A percentile compares a stretch with the other conserved stretches of the same genome.
These are phyloP conservation scores for Calonectria pseudoturangicola DNA, from an alignment of 2,329 filamentous ascomycete species.

Conservation along the genomic window DNA sequence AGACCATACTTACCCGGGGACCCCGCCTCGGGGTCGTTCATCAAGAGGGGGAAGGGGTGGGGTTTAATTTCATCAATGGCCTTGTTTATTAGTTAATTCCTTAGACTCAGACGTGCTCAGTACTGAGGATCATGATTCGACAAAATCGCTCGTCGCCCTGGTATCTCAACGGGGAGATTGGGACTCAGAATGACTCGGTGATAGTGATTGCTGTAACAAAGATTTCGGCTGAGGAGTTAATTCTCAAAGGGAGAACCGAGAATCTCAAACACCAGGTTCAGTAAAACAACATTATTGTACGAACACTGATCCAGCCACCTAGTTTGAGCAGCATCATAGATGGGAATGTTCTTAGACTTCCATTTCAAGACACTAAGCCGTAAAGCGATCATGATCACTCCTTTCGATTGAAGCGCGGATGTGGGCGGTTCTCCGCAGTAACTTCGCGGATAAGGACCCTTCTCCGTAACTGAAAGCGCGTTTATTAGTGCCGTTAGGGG, in stretches of 20 bases:
- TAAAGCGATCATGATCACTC: too few species aligned
- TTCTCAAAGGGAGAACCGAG: not conserved
- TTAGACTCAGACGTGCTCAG: too few species aligned
- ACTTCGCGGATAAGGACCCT: not conserved
- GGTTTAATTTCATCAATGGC: not conserved
- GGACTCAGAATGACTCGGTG: too few species aligned
- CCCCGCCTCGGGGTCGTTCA: not conserved
- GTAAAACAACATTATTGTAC: not conserved
- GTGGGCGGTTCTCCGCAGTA: too few species aligned
- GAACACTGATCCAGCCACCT: not conserved
- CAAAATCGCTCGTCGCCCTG: too few species aligned
- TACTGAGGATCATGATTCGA: too few species aligned
- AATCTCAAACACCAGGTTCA: not conserved
- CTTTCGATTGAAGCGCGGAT: too few species aligned
- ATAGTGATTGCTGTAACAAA: not conserved
- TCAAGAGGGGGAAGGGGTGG: too few species aligned
- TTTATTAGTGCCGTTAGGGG: not conserved
- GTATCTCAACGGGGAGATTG: too few species aligned
- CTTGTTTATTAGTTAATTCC: not conserved
- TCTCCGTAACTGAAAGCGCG: not conserved
- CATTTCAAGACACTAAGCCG: not conserved
- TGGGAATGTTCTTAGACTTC: not conserved
- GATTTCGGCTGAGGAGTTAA: not conserved
- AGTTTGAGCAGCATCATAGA: not conserved
- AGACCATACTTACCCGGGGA: not conserved